Evolutionary conservation across 352 stramenopile genomes (phyloP).

Genomic region (Phytophthora melonis): DNA sequence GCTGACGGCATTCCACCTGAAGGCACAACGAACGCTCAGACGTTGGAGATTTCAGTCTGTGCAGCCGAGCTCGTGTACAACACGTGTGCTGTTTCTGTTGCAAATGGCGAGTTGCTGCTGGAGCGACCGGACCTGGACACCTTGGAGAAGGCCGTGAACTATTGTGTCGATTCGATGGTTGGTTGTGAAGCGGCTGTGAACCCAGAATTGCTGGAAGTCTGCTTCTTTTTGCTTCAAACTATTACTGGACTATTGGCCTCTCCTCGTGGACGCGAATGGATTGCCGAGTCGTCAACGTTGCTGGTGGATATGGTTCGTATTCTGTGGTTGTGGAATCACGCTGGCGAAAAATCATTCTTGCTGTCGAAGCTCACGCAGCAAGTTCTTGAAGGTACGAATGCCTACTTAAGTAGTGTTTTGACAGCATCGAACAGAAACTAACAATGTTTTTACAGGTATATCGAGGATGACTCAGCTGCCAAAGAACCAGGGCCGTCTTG

Average conservation of each 20-base stretch:
- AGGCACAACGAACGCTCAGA: slow-evolving; percentile 56
- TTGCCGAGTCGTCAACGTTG: slow-evolving; percentile 65
- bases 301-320: slow-evolving; percentile 77
- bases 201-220: slow-evolving; percentile 53
- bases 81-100: slow-evolving; percentile 66
- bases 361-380: slow-evolving; percentile 78
- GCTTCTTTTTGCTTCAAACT: slow-evolving; percentile 76
- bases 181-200: slow-evolving; percentile 42
- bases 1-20: slow-evolving; percentile 46
- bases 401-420: background rate
- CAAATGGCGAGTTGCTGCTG: slow-evolving; percentile 69
- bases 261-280: slow-evolving; percentile 64
- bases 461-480: slow-evolving; percentile 68
- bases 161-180: slow-evolving; percentile 71
- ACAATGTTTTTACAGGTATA: slow-evolving; percentile 46
- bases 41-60: slow-evolving; percentile 65
- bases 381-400: slow-evolving; percentile 71
- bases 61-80: slow-evolving; percentile 75
- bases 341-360: slow-evolving; percentile 48
- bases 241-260: slow-evolving; percentile 74
- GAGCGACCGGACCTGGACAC: slow-evolving; percentile 50
- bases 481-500: slow-evolving; percentile 65
- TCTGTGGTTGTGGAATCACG: slow-evolving; percentile 81
- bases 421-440: background rate
- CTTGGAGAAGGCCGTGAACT: slow-evolving; percentile 76